Evolutionary conservation across 768 basidiomycete genomes (phyloP).

Genomic region (Hypsizygus marmoreus): DNA sequence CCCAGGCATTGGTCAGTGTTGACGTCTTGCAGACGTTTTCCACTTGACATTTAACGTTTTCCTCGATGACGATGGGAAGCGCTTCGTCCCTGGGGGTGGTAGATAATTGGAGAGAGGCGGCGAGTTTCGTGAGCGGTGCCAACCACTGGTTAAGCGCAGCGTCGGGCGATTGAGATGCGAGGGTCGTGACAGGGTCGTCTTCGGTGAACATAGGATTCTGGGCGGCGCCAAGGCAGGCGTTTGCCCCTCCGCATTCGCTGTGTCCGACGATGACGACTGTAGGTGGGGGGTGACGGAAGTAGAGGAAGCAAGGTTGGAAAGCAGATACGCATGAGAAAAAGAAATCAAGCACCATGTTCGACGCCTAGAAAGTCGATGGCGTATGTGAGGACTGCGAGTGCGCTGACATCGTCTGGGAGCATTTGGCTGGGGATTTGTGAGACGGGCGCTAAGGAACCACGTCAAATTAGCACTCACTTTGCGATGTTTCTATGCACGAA

Average conservation of each 20-base stretch:
- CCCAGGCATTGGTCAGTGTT: slow-evolving; percentile 51
- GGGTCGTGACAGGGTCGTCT: slow-evolving; percentile 33
- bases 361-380: slow-evolving; percentile 73
- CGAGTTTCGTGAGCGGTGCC: slow-evolving; percentile 58
- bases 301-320: slow-evolving; percentile 32
- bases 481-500: slow-evolving; percentile 89
- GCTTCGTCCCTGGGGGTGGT: slow-evolving; percentile 36
- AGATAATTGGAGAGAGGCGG: slow-evolving; percentile 46
- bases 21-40: slow-evolving; percentile 48
- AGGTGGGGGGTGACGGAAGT: slow-evolving; percentile 17
- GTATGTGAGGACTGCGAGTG: slow-evolving; percentile 71
- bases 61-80: slow-evolving; percentile 51
- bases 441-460: not conserved
- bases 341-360: slow-evolving; percentile 66
- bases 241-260: slow-evolving; percentile 78
- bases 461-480: slow-evolving; percentile 54
- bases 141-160: slow-evolving; percentile 66
- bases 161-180: slow-evolving; percentile 35
- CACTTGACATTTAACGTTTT: slow-evolving; percentile 61
- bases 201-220: slow-evolving; percentile 31
- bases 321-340: slow-evolving; percentile 18
- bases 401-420: slow-evolving; percentile 69
- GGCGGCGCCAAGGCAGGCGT: slow-evolving; percentile 52
- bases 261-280: slow-evolving; percentile 84
- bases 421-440: slow-evolving; percentile 58